Evolutionary conservation across 192 early-diverging fungal genomes (phyloP), one percentile per base, ranked within the genome.

Genomic region (Podila epicladia): DNA sequence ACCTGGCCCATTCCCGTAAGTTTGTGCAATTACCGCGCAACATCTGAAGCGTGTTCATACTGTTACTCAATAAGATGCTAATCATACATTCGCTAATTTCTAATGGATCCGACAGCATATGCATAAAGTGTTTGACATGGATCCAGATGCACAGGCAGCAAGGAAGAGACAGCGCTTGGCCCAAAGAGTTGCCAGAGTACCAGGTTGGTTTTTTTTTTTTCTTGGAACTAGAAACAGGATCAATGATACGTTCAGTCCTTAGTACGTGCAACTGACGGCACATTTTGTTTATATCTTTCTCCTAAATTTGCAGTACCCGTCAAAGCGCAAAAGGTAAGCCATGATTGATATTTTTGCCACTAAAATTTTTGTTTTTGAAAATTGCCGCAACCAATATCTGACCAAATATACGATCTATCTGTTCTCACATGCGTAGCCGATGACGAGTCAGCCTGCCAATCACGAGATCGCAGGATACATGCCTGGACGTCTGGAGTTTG

Each of bases 401-500:
- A n/a, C n/a, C 51, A 22, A 53, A 15, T 6, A 24, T 24, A 3
- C 22, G 9, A 22, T 53, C 51, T 0, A 59, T 22, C 58, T 22
- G 12, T 12, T 28, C 24, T n/a, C 48, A 38, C 41, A 9, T 22
- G 37, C 49, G 29, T 75, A 95, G 78, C 89, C 94, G 12, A 89
- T 96, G 35, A 90, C 93, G 19, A 94, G 92, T 85, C 88, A 91
- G 29, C 97, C 98, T 9, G 91, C 93, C 50, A 96, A 95, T 83
- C 98, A 99, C 67, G 98, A 99, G 82, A 96, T 99, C 72, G 88
- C 91, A 35, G 98, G 98, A 6, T 99, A 94, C 71, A 99, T 99
- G 98, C 98, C 98, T 20, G 93, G 93, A 17, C 94, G 98, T 24
- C 78, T 90, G 28, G 98, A 99, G 84, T 99, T 98, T 83, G 98